Conservation (phyloP, 768 basidiomycete species). For the Termitomyces sp. region DNA sequence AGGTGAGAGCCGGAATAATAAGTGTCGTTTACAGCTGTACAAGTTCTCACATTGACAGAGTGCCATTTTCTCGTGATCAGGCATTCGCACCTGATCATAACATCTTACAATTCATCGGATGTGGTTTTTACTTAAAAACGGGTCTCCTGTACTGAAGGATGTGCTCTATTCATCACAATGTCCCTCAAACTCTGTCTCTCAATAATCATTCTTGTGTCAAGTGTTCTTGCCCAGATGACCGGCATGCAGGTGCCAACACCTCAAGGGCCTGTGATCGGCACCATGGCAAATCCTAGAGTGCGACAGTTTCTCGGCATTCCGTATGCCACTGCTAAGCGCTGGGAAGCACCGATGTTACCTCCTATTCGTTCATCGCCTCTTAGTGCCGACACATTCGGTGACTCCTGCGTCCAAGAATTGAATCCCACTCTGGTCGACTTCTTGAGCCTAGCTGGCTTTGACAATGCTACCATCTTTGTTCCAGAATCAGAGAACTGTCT, state of each 20-base stretch:
- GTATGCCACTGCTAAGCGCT: constrained; percentile 27
- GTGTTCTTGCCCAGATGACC: background rate
- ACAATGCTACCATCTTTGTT: constrained; percentile 17
- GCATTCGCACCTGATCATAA: background rate
- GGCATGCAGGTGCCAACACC: constrained; percentile 23
- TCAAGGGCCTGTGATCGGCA: constrained; percentile 27
- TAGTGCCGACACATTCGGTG: constrained; percentile 23
- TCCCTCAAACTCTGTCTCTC: background rate
- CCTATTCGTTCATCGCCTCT: constrained; percentile 17
- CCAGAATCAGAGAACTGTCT: constrained; percentile 31
- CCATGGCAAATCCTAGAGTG: constrained; percentile 19
- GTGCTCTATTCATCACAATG: constrained; percentile 15
- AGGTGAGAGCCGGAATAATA: background rate
- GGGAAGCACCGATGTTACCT: constrained; percentile 24
- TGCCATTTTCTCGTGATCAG: constrained; percentile 1
- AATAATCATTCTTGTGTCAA: background rate
- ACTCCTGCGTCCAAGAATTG: constrained; percentile 25
- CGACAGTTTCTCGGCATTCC: constrained; percentile 33
- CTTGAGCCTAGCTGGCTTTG: constrained; percentile 17
- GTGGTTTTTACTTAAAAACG: background rate
- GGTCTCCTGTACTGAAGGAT: background rate
- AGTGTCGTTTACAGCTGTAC: background rate
- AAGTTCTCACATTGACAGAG: background rate
- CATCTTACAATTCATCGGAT: background rate
- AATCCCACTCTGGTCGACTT: constrained; percentile 18